A percentile compares a stretch with the other conserved stretches of the same genome.
Conservation (phyloP, 2,329 filamentous ascomycete genomes). For the Fonsecaea monophora region DNA sequence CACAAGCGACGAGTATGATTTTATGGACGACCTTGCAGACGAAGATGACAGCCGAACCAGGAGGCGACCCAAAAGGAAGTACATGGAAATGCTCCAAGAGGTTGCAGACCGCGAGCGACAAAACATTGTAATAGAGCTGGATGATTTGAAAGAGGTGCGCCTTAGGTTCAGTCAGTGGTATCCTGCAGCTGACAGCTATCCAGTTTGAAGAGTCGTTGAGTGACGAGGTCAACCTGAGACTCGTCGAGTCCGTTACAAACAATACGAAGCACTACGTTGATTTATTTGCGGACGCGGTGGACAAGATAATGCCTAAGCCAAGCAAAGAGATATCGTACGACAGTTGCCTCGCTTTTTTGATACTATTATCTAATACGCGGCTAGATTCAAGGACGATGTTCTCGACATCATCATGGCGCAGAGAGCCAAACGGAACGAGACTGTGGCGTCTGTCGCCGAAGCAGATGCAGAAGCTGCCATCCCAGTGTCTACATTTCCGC, state of each 20-base stretch:
- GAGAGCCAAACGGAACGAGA: slow-evolving; percentile 83
- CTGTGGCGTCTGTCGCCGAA: slow-evolving; percentile 71
- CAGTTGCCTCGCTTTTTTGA: not conserved
- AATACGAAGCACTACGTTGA: slow-evolving; percentile 98
- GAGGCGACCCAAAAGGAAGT: slow-evolving; percentile 76
- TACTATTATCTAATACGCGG: slow-evolving; percentile 10
- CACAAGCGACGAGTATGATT: slow-evolving; percentile 87
- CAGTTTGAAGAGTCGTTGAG: slow-evolving; percentile 78
- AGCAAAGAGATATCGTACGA: slow-evolving; percentile 75
- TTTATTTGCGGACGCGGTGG: slow-evolving; percentile 84
- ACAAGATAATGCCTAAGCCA: slow-evolving; percentile 81
- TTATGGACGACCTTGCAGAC: slow-evolving; percentile 82
- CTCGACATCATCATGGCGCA: slow-evolving; percentile 96
- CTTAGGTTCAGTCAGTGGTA: slow-evolving; percentile 17
- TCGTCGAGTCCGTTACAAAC: slow-evolving; percentile 79
- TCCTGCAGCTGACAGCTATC: slow-evolving; percentile 7
- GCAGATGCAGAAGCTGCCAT: slow-evolving; percentile 68
- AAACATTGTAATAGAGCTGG: slow-evolving; percentile 84
- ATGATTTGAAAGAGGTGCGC: slow-evolving; percentile 78
- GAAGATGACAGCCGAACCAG: slow-evolving; percentile 56
- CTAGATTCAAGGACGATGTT: slow-evolving; percentile 95
- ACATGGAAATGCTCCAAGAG: slow-evolving; percentile 84
- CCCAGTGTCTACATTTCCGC: slow-evolving; percentile 81
- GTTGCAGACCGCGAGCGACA: slow-evolving; percentile 79
- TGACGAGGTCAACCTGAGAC: slow-evolving; percentile 69